Percentiles rank a stretch among this genome's conserved stretches.
Conservation (phyloP, 2,329 filamentous ascomycete genomes). For the Teratosphaeria pseudoeucalypti region DNA sequence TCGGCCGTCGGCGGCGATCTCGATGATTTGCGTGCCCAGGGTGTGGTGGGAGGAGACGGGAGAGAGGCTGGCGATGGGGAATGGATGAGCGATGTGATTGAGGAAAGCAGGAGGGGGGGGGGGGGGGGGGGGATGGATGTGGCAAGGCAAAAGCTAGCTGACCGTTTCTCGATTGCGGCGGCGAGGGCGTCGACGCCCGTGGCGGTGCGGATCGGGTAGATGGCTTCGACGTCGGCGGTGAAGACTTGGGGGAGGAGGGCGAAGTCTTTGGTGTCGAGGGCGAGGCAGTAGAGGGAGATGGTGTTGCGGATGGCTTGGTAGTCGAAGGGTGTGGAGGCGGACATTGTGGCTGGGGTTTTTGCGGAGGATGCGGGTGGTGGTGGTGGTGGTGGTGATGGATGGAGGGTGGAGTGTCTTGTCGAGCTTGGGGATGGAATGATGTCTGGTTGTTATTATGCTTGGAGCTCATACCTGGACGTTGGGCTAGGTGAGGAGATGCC, state of each 20-base stretch:
- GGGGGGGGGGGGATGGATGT: no score
- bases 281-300: conserved; percentile 34
- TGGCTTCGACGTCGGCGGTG: conserved; percentile 27
- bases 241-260: conserved; percentile 31
- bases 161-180: conserved; percentile 23
- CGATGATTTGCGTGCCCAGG: conserved; percentile 33
- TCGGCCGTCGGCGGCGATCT: conserved; percentile 22
- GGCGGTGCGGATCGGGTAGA: conserved; percentile 27
- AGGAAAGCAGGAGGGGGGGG: no score
- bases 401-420: background rate
- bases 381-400: background rate
- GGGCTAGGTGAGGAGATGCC: background rate
- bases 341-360: background rate
- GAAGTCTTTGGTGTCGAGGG: conserved; percentile 34
- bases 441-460: background rate
- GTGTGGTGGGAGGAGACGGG: conserved; percentile 33
- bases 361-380: background rate
- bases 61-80: conserved; percentile 22
- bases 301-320: conserved; percentile 34
- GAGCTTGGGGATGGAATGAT: background rate
- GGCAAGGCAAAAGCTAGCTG: background rate
- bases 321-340: conserved; percentile 16
- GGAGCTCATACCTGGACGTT: background rate
- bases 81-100: background rate
- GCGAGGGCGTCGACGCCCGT: conserved; percentile 26